Conservation (phyloP, 345 rosid genomes). For the Gossypium sturtianum region DNA sequence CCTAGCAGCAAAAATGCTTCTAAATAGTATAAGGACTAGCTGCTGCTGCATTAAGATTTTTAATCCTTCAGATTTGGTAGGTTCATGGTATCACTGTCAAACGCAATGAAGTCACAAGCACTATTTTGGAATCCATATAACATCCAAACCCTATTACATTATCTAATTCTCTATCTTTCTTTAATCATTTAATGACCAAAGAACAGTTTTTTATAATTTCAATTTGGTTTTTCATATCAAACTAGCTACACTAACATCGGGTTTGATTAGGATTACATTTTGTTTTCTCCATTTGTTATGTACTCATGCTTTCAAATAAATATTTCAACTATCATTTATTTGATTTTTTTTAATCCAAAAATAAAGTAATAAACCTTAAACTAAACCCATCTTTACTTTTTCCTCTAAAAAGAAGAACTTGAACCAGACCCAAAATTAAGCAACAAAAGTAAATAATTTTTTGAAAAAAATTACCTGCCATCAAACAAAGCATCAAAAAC, state of each 20-base stretch:
- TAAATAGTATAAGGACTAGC: background rate
- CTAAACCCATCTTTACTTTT: background rate
- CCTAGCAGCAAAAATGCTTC: background rate
- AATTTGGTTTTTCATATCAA: background rate
- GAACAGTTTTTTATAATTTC: background rate
- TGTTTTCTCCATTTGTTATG: background rate
- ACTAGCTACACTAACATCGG: background rate
- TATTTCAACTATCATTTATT: background rate
- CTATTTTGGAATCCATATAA: background rate
- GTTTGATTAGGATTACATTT: background rate
- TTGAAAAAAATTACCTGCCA: constrained; percentile 51
- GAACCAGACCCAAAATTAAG: background rate
- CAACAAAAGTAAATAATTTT: background rate
- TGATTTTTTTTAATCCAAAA: background rate
- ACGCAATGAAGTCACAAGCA: background rate
- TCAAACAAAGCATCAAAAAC: constrained; percentile 79
- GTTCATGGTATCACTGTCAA: background rate
- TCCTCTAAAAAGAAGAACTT: background rate
- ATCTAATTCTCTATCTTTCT: background rate
- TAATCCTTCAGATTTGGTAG: background rate
- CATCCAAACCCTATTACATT: background rate
- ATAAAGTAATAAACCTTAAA: background rate
- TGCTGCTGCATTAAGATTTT: background rate
- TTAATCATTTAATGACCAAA: background rate
- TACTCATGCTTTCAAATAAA: background rate